Evolutionary conservation across 352 stramenopile genomes (phyloP), one percentile per base, ranked within the genome.

Genomic region (Globisporangium alternatum): DNA sequence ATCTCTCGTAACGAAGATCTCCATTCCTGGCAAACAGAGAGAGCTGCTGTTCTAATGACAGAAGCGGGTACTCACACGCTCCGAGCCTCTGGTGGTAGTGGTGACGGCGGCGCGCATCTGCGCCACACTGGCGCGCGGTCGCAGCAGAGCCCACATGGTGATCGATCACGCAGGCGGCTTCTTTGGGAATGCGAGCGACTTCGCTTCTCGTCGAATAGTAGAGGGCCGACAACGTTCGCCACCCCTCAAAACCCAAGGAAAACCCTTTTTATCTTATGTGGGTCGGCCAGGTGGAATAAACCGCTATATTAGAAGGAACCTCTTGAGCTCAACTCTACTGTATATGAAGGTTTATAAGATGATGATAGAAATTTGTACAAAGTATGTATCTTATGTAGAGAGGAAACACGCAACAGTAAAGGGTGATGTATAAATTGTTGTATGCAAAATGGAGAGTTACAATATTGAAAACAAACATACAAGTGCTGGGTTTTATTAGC

Each of bases 61-160:
- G 25, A 28, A 28, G 25, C 25, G 25, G 25, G 25, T 19, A 63
- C 56, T 63, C 31, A 63, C 56, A n/a, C 22, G 37, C 15, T 45
- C 25, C 45, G 28, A 51, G 25, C 72, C 30, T 57, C 58, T 60
- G 25, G 56, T 67, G 35, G 53, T 39, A 47, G 66, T 65, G 33
- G 67, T 66, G 28, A 52, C 48, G 47, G 65, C 66, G 37, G 66
- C 41, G 67, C 67, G 73, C 68, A 70, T 69, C 44, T 82, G 67
- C 56, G 81, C 63, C 60, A 67, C 65, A 12, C 35, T 15, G 55
- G 76, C 44, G 62, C 65, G 72, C 41, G 75, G 79, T 56, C 67
- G 70, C 61, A 88, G 70, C 61, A 88, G 57, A 59, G 83, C 68
- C 55, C 83, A 63, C 79, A 86, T 88, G 17, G 13, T 22, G 7